These are phyloP conservation scores for Hanseniaspora uvarum DNA, from an alignment of 1,139 yeast species.

Conservation along the genomic window DNA sequence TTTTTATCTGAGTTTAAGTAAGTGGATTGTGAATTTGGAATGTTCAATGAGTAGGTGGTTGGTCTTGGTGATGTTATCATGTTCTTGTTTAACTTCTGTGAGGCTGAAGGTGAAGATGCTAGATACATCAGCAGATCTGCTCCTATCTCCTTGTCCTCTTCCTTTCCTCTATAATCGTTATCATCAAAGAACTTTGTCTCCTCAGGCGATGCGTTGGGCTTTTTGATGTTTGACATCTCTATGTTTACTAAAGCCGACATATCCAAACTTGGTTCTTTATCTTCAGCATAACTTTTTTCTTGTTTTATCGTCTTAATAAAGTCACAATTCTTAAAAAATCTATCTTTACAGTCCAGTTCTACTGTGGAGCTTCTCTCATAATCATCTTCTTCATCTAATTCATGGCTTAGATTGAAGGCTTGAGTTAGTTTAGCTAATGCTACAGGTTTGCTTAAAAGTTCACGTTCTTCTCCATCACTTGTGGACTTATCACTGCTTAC, in stretches of 20 bases:
- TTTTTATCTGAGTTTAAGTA: background rate
- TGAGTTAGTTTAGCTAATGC: constrained; percentile 1
- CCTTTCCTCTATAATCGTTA: background rate
- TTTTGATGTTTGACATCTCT: constrained; percentile 12
- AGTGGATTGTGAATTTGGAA: constrained; percentile 6
- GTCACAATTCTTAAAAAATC: constrained; percentile 7
- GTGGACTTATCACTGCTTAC: constrained; percentile 13
- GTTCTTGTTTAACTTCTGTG: constrained; percentile 6
- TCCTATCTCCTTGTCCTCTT: constrained; percentile 24
- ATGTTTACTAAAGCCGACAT: constrained; percentile 17
- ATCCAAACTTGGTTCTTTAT: background rate
- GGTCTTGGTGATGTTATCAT: background rate
- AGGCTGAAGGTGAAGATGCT: constrained; percentile 29
- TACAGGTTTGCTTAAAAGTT: background rate
- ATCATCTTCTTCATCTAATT: background rate
- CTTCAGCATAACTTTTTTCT: background rate
- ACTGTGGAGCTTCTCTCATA: background rate
- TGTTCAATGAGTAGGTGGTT: background rate
- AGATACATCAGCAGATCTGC: constrained; percentile 32
- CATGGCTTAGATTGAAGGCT: background rate
- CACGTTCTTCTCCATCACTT: constrained; percentile 12
- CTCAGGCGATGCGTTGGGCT: background rate
- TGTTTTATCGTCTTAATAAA: constrained; percentile 2
- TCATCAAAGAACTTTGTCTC: background rate
- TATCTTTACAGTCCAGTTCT: constrained; percentile 13